Evolutionary conservation across 495 filamentous ascomycete genomes (phyloP), one percentile per base, ranked within the genome.

Genomic region (Terfezia claveryi): DNA sequence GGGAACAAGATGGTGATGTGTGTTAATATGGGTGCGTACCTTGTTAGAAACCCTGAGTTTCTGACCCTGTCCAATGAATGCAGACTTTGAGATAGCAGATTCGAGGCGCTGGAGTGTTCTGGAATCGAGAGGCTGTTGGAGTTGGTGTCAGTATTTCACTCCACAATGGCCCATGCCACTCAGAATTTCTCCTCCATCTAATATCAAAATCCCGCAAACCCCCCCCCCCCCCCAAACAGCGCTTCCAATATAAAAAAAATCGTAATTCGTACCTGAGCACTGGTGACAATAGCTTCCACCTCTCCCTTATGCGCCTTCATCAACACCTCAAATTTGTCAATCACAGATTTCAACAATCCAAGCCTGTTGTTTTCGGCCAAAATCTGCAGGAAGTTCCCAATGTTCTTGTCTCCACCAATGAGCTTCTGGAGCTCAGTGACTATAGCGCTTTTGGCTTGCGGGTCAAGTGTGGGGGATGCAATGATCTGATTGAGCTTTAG

Each of bases 311-410:
- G 74, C 52, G 91, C 91, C 63, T 85, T 76, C 77, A 98, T 92
- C 61, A 98, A 73, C 64, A 76, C 75, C 54, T 62, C 73, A 69
- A 94, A 98, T 76, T 96, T 94, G 68, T 82, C 80, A 68, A 79
- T 81, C 58, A 95, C 81, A 61, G 77, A 78, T 67, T 81, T 75
- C 49, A 98, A 74, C 54, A 91, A 71, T 38, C 82, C 80, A 58
- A 98, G 74, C 54, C 91, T 79, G 77, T 98, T 96, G 79, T 96
- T 94, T 71, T 92, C 86, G 53, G 89, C 87, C 38, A 98, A 74
- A 50, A 87, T 82, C 49, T 72, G 67, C 58, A 98, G 76, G 73
- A 96, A 86, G 77, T 94, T 93, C 80, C 89, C 89, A 68, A 95
- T 73, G 59, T 85, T 83, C 63, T 86, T 81, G 62, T 73, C 76